phyloP scores from a whole-genome alignment of 192 early-diverging fungal genomes.

The Umbelopsis vinacea region DNA sequence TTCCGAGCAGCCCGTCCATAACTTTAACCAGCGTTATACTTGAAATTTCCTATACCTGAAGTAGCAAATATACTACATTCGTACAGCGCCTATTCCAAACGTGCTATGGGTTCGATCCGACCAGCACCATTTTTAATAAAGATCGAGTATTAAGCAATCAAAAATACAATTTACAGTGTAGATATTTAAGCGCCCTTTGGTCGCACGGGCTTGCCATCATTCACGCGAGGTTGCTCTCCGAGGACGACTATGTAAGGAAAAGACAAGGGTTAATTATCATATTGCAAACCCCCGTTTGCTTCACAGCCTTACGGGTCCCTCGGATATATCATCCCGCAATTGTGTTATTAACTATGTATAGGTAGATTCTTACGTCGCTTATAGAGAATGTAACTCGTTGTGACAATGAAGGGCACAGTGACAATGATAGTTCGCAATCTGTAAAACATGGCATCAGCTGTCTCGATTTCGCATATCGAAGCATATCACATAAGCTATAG shows the following conservation, averaged over 20 bases:
- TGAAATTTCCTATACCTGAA: neutral
- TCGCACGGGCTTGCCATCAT: slow-evolving; percentile 37
- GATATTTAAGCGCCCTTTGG: slow-evolving; percentile 32
- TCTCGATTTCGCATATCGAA: neutral
- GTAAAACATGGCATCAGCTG: neutral
- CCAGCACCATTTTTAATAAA: neutral
- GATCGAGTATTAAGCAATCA: neutral
- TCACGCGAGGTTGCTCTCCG: slow-evolving; percentile 33
- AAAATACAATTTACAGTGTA: neutral
- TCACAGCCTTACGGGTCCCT: too few relatives aligned
- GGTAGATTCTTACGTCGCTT: slow-evolving; percentile 35
- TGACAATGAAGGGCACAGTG: slow-evolving; percentile 33
- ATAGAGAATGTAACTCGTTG: slow-evolving; percentile 41
- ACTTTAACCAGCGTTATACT: neutral
- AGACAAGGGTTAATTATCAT: neutral
- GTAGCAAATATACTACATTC: neutral
- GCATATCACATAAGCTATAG: neutral
- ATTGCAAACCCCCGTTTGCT: neutral
- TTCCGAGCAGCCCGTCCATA: neutral
- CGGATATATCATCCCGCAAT: too few relatives aligned
- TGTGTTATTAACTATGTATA: neutral
- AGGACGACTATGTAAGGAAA: slow-evolving; percentile 30
- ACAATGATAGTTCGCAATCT: slow-evolving; percentile 43
- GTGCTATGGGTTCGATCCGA: too few relatives aligned
- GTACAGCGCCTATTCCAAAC: too few relatives aligned